Conservation (phyloP, 306 rosid species). For the Medicago arabica region DNA sequence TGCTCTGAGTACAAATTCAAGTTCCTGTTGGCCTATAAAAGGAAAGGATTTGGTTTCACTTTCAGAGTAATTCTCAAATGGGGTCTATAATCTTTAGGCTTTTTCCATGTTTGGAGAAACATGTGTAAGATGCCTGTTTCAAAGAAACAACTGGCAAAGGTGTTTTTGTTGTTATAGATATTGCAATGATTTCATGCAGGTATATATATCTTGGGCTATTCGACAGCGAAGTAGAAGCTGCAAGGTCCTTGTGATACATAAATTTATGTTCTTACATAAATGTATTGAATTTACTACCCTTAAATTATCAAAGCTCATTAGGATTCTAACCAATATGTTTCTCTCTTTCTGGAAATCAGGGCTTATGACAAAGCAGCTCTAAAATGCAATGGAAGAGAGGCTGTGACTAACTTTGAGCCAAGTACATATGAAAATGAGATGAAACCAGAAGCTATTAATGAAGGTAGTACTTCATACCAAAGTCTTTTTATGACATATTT, state of each 20-base stretch:
- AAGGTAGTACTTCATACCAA: constrained; percentile 59
- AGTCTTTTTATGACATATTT: constrained; percentile 13
- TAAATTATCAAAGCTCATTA: constrained; percentile 74
- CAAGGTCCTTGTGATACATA: constrained; percentile 95
- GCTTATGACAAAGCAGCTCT: constrained; percentile 99
- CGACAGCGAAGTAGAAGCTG: constrained; percentile 99
- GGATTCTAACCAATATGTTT: constrained; percentile 75
- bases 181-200: constrained; percentile 98
- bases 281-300: constrained; percentile 74
- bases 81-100: constrained; percentile 45
- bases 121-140: constrained; percentile 70
- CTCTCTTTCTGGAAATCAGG: constrained; percentile 89
- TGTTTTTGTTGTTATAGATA: constrained; percentile 81
- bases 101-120: constrained; percentile 63
- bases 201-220: constrained; percentile 99
- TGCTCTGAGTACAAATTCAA: constrained; percentile 35
- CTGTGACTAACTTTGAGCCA: constrained; percentile 93
- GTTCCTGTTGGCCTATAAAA: constrained; percentile 47
- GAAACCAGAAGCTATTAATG: constrained; percentile 56
- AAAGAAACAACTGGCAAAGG: constrained; percentile 73
- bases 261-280: constrained; percentile 74
- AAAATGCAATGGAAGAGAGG: constrained; percentile 97
- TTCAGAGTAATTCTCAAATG: constrained; percentile 50
- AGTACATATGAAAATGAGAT: constrained; percentile 77
- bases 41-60: constrained; percentile 47